Base-by-base conservation (phyloP, 192 early-diverging fungal genomes). In the Allomyces javanicus region DNA sequence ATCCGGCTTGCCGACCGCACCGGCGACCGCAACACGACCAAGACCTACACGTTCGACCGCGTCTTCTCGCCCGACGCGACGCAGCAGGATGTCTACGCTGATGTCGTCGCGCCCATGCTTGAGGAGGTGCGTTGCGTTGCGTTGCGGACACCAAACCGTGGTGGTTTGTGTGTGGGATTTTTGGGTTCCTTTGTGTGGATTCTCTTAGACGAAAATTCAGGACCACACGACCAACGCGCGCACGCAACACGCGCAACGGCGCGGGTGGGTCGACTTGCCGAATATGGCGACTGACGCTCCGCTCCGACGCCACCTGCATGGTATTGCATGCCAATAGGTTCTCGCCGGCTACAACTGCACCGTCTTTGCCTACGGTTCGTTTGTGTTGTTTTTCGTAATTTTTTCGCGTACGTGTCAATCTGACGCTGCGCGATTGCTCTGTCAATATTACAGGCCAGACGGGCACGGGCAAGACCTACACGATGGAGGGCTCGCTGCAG, bases 311-410 rank as follows among this genome's bases (percentile, higher is more conserved):
- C 7, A 40, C 33, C 33, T 40, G 33, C 33, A 40, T 40, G 33
- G 33, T 9, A 40, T 0, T 40, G 33, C 1, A 19, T 7, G 58
- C n/a, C 17, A 64, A 79, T 44, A 68, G 69, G 79, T 78, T 80
- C 10, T 72, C 25, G 66, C 66, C 9, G 69, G 88, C 22, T 90
- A 85, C 74, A 92, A 87, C 72, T 87, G 87, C 72, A 87, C 85
- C 23, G 84, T 92, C 64, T 86, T 91, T 69, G 89, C 89, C 6
- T 93, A 91, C 68, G 89, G 85, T 23, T 85, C 92, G 74, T 95
- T 91, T 2, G 93, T 90, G 92, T 0, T 93, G 95, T 67, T 96
- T 96, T 78, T 95, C 95, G 55, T 85, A 72, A 72, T 64, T 64
- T 50, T 62, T 61, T 66, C 45, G 58, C 45, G 19, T 50, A 3